These are phyloP conservation scores for Trametes cingulata DNA, from an alignment of 768 basidiomycete genomes.

Conservation along the genomic window DNA sequence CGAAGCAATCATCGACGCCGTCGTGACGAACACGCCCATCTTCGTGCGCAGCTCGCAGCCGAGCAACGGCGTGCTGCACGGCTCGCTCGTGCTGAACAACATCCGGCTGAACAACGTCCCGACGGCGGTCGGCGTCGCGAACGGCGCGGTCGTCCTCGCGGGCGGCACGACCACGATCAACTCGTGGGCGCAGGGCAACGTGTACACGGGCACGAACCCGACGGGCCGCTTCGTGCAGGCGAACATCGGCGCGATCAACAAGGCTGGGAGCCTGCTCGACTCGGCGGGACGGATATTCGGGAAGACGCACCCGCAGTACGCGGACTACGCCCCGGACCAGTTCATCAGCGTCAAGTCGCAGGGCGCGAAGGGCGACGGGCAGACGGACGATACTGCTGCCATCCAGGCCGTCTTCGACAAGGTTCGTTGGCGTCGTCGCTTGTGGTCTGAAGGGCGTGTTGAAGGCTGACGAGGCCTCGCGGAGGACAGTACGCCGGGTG, in stretches of 20 bases:
- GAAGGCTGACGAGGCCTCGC: not conserved
- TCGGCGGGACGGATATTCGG: constrained; percentile 60
- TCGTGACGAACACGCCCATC: constrained; percentile 59
- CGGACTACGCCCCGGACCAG: constrained; percentile 56
- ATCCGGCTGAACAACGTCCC: constrained; percentile 59
- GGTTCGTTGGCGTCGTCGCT: constrained; percentile 36
- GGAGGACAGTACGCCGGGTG: constrained; percentile 58
- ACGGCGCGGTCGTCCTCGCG: constrained; percentile 51
- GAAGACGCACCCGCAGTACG: constrained; percentile 61
- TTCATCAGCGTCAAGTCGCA: constrained; percentile 70
- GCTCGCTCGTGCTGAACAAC: constrained; percentile 69
- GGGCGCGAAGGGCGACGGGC: constrained; percentile 75
- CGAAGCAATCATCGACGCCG: constrained; percentile 65
- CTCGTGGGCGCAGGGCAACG: constrained; percentile 79
- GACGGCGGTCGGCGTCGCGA: constrained; percentile 56
- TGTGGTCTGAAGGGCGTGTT: no score
- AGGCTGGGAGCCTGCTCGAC: constrained; percentile 59
- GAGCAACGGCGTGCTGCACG: constrained; percentile 48
- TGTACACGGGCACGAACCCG: constrained; percentile 54
- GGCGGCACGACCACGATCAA: constrained; percentile 55
- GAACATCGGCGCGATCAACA: constrained; percentile 47
- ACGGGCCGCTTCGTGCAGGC: constrained; percentile 52
- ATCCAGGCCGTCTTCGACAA: constrained; percentile 58
- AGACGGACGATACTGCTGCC: constrained; percentile 72
- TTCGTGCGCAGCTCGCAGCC: constrained; percentile 55